Evolutionary conservation across 2,329 filamentous ascomycete species (phyloP), one percentile per base, ranked within the genome.

Genomic region (Aspergillus brasiliensis): DNA sequence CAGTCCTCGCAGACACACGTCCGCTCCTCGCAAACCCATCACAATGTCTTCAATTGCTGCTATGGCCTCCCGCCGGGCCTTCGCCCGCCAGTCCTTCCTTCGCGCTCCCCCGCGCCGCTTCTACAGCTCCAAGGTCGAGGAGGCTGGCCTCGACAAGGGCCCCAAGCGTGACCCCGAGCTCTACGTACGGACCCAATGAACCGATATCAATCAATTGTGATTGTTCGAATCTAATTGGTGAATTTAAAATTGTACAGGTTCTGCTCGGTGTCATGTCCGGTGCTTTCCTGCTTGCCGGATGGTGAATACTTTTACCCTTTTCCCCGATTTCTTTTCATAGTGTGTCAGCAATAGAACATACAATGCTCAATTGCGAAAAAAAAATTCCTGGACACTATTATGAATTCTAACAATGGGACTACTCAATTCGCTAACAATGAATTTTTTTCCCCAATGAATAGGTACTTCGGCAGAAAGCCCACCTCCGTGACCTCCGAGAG

Each of bases 211-310:
- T 58, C 34, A 63, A 56, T 64, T 59, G 57, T 34, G 37, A 47
- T 34, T 60, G n/a, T 47, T 34, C 10, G 31, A 34, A 46, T 48
- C 59, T 31, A 57, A 66, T 69, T 44, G 19, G 40, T 19, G 15
- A 65, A 72, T 60, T 34, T 34, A 48, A 3, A 23, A 10, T 44
- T 34, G 31, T 61, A 51, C 72, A 98, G 95, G 88, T 98, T 74
- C 90, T 99, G 67, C 86, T 93, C 66, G 91, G 87, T 74, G 88
- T 98, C 77, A 97, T 98, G 92, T 88, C 90, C 71, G 88, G 89
- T 77, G 90, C 91, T 71, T 90, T 97, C 74, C 88, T 88, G 73
- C 88, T 95, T 71, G 94, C 91, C 68, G 94, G 94, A 76, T 96
- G 88, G 87, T 77, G 65, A 75, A 70, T 70, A 64, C 58, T 48